These are phyloP conservation scores for Coemansia sp. DNA, from an alignment of 192 early-diverging fungal species.

Conservation along the genomic window DNA sequence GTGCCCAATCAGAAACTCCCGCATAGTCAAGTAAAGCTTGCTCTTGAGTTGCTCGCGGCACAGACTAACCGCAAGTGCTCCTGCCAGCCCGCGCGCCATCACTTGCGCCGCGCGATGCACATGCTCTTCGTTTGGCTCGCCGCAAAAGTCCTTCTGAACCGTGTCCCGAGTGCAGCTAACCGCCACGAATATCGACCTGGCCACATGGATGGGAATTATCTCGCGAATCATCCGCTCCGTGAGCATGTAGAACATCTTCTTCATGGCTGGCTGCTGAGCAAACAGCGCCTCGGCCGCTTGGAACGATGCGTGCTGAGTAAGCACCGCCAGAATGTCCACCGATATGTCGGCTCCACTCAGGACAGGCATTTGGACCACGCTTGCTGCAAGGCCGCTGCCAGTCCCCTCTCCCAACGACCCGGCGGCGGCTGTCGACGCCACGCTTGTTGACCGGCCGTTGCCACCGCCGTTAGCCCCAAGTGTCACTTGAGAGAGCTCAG, in stretches of 20 bases:
- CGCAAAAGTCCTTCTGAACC: slow-evolving; percentile 92
- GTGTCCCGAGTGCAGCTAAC: slow-evolving; percentile 89
- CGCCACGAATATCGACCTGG: slow-evolving; percentile 90
- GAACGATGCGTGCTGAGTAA: slow-evolving; percentile 59
- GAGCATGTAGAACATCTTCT: slow-evolving; percentile 82
- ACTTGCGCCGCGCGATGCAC: slow-evolving; percentile 91
- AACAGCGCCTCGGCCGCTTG: slow-evolving; percentile 82
- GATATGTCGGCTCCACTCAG: slow-evolving; percentile 42
- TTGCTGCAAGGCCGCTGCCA: not conserved
- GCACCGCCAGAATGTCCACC: slow-evolving; percentile 47
- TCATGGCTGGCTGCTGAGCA: slow-evolving; percentile 79
- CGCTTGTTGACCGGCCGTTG: not conserved
- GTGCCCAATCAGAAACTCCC: slow-evolving; percentile 49
- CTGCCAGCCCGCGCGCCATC: slow-evolving; percentile 93
- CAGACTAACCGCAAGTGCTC: slow-evolving; percentile 82
- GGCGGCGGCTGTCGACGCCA: not conserved
- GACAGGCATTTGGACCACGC: slow-evolving; percentile 31
- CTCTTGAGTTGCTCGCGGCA: slow-evolving; percentile 90
- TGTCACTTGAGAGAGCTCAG: slow-evolving; percentile 28
- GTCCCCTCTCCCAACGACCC: not conserved
- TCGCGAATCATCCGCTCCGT: slow-evolving; percentile 91
- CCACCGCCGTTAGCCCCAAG: slow-evolving; percentile 15
- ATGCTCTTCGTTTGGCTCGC: slow-evolving; percentile 91
- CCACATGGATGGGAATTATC: slow-evolving; percentile 86
- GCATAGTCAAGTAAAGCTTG: slow-evolving; percentile 64